Evolutionary conservation across 2,329 filamentous ascomycete genomes (phyloP).

Genomic region (Verticillium klebahnii): DNA sequence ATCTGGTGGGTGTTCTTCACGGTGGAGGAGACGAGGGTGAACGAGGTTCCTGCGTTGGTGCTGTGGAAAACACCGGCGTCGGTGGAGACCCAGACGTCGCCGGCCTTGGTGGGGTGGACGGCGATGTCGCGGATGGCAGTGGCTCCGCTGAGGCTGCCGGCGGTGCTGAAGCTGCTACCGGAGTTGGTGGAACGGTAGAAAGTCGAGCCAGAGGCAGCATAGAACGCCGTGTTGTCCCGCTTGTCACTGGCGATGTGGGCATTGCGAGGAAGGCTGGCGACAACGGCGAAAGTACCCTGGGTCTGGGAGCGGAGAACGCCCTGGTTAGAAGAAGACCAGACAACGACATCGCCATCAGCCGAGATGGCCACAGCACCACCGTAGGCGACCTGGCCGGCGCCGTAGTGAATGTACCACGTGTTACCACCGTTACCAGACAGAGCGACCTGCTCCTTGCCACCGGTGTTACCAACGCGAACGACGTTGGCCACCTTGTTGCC

Average conservation of each 20-base stretch:
- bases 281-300: slow-evolving; percentile 35
- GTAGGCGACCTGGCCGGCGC: slow-evolving; percentile 35
- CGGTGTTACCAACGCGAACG: slow-evolving; percentile 44
- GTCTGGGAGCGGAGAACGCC: slow-evolving; percentile 38
- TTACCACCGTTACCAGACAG: slow-evolving; percentile 45
- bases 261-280: slow-evolving; percentile 37
- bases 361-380: slow-evolving; percentile 45
- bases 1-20: slow-evolving; percentile 37
- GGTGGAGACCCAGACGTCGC: slow-evolving; percentile 56
- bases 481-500: slow-evolving; percentile 40
- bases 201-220: slow-evolving; percentile 37
- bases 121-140: slow-evolving; percentile 50
- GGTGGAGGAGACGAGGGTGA: slow-evolving; percentile 30
- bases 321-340: slow-evolving; percentile 38
- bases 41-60: slow-evolving; percentile 44
- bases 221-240: slow-evolving; percentile 46
- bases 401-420: slow-evolving; percentile 43
- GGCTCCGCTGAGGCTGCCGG: slow-evolving; percentile 29
- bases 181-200: slow-evolving; percentile 50
- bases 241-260: slow-evolving; percentile 52
- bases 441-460: slow-evolving; percentile 39
- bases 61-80: slow-evolving; percentile 50
- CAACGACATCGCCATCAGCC: slow-evolving; percentile 42
- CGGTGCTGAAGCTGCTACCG: slow-evolving; percentile 38
- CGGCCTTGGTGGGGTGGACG: slow-evolving; percentile 50